Base-by-base conservation (phyloP, 2,329 filamentous ascomycete species). In the Ceratocystis colombiana region DNA sequence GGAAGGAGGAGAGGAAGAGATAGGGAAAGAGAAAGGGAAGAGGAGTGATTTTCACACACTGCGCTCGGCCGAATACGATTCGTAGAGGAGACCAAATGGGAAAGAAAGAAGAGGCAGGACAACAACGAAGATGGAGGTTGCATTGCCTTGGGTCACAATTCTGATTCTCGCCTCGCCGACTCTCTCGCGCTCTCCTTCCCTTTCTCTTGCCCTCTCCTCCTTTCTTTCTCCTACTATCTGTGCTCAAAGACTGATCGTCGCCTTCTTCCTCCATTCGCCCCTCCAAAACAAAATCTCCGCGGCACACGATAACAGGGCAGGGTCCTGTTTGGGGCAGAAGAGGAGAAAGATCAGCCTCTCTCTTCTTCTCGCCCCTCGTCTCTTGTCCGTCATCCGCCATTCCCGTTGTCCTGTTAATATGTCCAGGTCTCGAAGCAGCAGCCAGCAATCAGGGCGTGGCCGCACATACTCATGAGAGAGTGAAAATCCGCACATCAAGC, bases 401-500 rank as follows among this genome's bases (percentile, higher is more conserved):
- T 37, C 37, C 37, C 8, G 10, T 37, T 12, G 37, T 3, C 8
- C 37, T 37, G 37, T 37, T 37, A 12, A 37, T 10, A 37, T 37
- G 37, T 1, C 37, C 37, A 37, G 8, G 37, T 12, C 37, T 37
- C 37, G 17, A n/a, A 25, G 46, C 20, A 20, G n/a, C 17, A 50
- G 17, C n/a, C 17, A 50, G 5, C n/a, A 50, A 22, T 6, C 46
- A 22, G 25, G n/a, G 7, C 7, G 17, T 48, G 7, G n/a, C 46
- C 10, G n/a, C 46, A 22, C 22, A 20, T 22, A 20, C 46, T 50
- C n/a, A 22, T 48, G 45, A 48, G 45, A 20, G 45, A 6, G 15
- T 37, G 53, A n/a, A 59, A 33, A 59, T 59, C 53, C 2, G 28
- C 28, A 30, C 53, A 59, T 59, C 25, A 59, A 33, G 53, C 28